Conservation (phyloP, 2,329 filamentous ascomycete genomes). For the Bimuria novae-zelandiae region DNA sequence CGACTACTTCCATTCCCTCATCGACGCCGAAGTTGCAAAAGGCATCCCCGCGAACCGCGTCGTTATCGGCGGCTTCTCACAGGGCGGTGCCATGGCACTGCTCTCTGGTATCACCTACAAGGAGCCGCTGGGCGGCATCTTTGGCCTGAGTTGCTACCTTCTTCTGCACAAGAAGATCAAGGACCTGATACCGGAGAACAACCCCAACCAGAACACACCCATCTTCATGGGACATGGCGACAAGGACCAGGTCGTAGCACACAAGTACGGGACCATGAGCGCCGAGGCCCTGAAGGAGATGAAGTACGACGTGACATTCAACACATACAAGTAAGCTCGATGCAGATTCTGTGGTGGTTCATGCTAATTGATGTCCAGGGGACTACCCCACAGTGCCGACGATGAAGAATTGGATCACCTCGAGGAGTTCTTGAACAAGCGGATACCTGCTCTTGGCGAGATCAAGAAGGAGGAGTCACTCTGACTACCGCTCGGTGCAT, state of each 20-base stretch:
- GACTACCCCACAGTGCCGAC: constrained; percentile 76
- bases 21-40: constrained; percentile 77
- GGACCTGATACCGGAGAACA: constrained; percentile 48
- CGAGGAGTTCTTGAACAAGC: constrained; percentile 64
- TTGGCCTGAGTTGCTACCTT: constrained; percentile 83
- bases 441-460: constrained; percentile 55
- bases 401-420: constrained; percentile 81
- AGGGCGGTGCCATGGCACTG: constrained; percentile 87
- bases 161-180: constrained; percentile 69
- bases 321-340: constrained; percentile 69
- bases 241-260: constrained; percentile 72
- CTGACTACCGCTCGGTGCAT: constrained; percentile 29
- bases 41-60: constrained; percentile 84
- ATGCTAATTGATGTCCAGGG: constrained; percentile 51
- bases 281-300: constrained; percentile 68
- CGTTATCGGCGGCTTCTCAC: constrained; percentile 81
- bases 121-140: constrained; percentile 81
- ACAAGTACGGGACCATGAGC: constrained; percentile 70
- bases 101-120: constrained; percentile 76
- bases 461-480: constrained; percentile 35
- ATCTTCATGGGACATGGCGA: constrained; percentile 92
- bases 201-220: constrained; percentile 73
- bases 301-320: constrained; percentile 76
- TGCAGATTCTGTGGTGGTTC: too few relatives aligned
- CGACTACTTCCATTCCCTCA: constrained; percentile 76